These are phyloP conservation scores for Geoglossum glabrum DNA, from an alignment of 495 filamentous ascomycete genomes.

Conservation along the genomic window DNA sequence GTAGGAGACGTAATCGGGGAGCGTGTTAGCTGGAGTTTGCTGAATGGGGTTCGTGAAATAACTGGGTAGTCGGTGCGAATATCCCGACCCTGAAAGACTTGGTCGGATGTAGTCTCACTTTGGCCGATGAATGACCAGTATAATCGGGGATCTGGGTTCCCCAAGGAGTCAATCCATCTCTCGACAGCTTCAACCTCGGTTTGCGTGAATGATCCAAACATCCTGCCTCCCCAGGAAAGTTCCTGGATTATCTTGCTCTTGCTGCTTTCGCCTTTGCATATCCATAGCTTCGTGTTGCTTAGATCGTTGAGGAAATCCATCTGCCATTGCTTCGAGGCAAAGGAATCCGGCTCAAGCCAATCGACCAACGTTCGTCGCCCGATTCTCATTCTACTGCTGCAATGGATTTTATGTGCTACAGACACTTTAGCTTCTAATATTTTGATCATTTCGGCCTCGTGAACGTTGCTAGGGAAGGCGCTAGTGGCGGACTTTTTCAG, in stretches of 20 bases:
- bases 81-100: neutral
- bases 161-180: slow-evolving; percentile 22
- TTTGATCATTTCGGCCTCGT: slow-evolving; percentile 7
- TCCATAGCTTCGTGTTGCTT: slow-evolving; percentile 19
- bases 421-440: slow-evolving; percentile 16
- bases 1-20: neutral
- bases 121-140: slow-evolving; percentile 7
- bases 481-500: neutral
- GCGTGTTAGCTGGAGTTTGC: neutral
- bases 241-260: slow-evolving; percentile 21
- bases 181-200: slow-evolving; percentile 19
- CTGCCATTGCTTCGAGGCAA: slow-evolving; percentile 11
- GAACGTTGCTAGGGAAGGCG: slow-evolving; percentile 6
- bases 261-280: slow-evolving; percentile 17
- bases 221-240: slow-evolving; percentile 24
- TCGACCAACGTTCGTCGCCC: slow-evolving; percentile 12
- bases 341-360: slow-evolving; percentile 7
- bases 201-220: slow-evolving; percentile 29
- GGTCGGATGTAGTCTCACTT: neutral
- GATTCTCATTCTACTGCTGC: slow-evolving; percentile 16
- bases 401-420: slow-evolving; percentile 19
- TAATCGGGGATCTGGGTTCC: neutral
- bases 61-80: slow-evolving; percentile 5
- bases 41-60: neutral
- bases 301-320: slow-evolving; percentile 14